These are phyloP conservation scores for Amanita polypyramis DNA, from an alignment of 768 basidiomycete species.

Conservation along the genomic window DNA sequence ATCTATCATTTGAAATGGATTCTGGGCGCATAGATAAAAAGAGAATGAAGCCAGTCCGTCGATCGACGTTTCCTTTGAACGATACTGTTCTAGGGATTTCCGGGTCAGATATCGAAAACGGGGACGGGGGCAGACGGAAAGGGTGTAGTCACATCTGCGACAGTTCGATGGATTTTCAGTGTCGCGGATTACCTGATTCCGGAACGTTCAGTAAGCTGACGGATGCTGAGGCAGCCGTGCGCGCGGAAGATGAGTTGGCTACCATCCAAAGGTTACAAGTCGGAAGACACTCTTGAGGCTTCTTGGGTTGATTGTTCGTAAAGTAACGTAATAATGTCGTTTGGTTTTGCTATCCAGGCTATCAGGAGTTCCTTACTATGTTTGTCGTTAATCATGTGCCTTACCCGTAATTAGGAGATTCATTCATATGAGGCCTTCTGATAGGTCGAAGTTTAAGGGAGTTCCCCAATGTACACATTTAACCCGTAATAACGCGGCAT, in stretches of 20 bases:
- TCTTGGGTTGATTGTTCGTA: background rate
- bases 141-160: background rate
- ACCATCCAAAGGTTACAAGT: background rate
- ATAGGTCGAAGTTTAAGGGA: too few relatives aligned
- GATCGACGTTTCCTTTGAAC: background rate
- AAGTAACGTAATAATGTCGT: too few relatives aligned
- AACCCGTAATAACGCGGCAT: too few relatives aligned
- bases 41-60: too few relatives aligned
- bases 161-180: constrained; percentile 1
- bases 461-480: too few relatives aligned
- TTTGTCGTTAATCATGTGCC: too few relatives aligned
- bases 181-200: background rate
- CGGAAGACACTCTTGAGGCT: background rate
- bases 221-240: background rate
- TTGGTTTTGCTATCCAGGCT: too few relatives aligned
- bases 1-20: too few relatives aligned
- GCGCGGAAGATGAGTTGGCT: background rate
- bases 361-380: too few relatives aligned
- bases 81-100: background rate
- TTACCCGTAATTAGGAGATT: too few relatives aligned
- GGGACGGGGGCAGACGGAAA: background rate
- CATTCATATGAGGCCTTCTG: too few relatives aligned
- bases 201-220: background rate
- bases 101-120: background rate
- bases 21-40: too few relatives aligned